Evolutionary conservation across 2,329 filamentous ascomycete genomes (phyloP), one percentile per base, ranked within the genome.

Genomic region (Byssoonygena ceratinophila): DNA sequence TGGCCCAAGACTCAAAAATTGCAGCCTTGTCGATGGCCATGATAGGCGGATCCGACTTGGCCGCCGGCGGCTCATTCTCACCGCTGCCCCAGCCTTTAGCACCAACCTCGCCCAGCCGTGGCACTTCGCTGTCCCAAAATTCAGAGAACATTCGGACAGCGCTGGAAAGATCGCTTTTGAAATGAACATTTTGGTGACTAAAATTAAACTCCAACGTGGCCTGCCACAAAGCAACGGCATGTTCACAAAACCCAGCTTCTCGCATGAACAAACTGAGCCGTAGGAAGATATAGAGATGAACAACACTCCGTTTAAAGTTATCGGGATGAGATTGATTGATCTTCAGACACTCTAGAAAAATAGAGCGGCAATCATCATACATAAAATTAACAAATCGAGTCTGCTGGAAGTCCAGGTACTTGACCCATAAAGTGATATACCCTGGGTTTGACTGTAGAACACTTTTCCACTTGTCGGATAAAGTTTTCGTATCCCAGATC

Each of bases 41-140:
- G 7, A 61, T 41, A 1, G 63, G 52, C 1, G 61, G 58, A 20
- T 65, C 64, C 14, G 54, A 48, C 37, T 57, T 67, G 5, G 68
- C 58, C 37, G 76, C 72, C 1, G 74, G 37, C 16, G 56, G 51
- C 32, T 53, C 22, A 44, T 45, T 58, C 6, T 53, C 55, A 27
- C 50, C 59, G 18, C 57, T 64, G 22, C 58, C 62, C 89, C 89
- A 96, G 0, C 89, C 88, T 55, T 75, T 73, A 2, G 87, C 83
- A 1, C 73, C 74, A 0, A 69, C 62, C 59, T 97, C 91, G 8
- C 91, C 91, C 51, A 95, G 77, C 4, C 91, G 79, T 0, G 85
- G 74, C 0, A 81, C 76, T 63, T 96, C 91, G 53, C 82, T 86
- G 54, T 95, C 88, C 92, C 92, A 97, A 57, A 92, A 95, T 1